Conservation (phyloP, 1,284 basidiomycete species). For the Malassezia sympodialis region DNA sequence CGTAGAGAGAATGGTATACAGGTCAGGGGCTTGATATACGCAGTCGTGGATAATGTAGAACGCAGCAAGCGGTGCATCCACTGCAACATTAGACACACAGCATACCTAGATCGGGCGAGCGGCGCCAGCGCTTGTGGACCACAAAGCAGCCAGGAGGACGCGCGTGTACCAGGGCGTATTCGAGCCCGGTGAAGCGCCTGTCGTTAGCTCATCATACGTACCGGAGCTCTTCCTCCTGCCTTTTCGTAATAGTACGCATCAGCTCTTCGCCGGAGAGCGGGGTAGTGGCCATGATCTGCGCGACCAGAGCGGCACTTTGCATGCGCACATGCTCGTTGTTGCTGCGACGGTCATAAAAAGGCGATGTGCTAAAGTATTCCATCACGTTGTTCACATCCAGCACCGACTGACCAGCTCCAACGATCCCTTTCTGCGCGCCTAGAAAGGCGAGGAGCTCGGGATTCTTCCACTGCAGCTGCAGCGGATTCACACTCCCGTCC, state of each 20-base stretch:
- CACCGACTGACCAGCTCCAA: slow-evolving; percentile 1
- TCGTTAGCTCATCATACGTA: slow-evolving; percentile 2
- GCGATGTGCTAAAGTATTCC: slow-evolving; percentile 39
- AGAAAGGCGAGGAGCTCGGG: slow-evolving; percentile 36
- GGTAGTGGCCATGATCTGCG: background rate
- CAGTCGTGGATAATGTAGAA: slow-evolving; percentile 41
- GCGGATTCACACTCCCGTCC: slow-evolving; percentile 13
- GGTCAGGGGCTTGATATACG: slow-evolving; percentile 39
- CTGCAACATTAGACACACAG: background rate
- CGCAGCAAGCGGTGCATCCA: slow-evolving; percentile 21
- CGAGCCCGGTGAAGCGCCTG: slow-evolving; percentile 33
- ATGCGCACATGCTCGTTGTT: slow-evolving; percentile 46
- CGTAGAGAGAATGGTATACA: slow-evolving; percentile 32
- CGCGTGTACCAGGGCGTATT: slow-evolving; percentile 36
- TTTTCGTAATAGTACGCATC: background rate
- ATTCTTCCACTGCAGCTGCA: slow-evolving; percentile 38
- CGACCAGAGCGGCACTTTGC: slow-evolving; percentile 26
- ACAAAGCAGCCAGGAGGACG: slow-evolving; percentile 27
- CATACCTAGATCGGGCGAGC: slow-evolving; percentile 12
- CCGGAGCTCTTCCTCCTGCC: slow-evolving; percentile 27
- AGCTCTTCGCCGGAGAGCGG: slow-evolving; percentile 4
- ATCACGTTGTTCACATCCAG: slow-evolving; percentile 33
- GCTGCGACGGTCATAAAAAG: slow-evolving; percentile 38
- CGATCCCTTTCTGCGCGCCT: slow-evolving; percentile 19
- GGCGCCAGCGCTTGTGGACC: slow-evolving; percentile 33